Evolutionary conservation across 208 protist species (phyloP), one percentile per base, ranked within the genome.

Genomic region (Trypanosoma platydactyli): DNA sequence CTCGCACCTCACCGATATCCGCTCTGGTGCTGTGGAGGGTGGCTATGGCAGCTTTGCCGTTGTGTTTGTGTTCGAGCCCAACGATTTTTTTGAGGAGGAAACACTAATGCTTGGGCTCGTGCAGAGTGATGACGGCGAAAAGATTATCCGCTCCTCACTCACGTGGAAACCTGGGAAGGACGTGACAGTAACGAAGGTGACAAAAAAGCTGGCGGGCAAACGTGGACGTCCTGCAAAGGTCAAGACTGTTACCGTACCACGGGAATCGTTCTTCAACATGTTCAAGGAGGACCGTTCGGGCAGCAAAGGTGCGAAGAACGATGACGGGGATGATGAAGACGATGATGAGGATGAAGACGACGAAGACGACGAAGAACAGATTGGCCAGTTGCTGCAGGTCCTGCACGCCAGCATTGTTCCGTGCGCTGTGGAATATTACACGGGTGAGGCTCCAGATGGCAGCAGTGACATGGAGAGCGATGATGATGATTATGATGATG

Each of bases 121-220:
- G n/a, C 60, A 79, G 53, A 66, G 71, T 35, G 84, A 89, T 2
- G 68, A 79, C 42, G 66, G 49, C 16, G 65, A 65, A 41, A 68
- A 69, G 44, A 68, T 95, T 29, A 75, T 73, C 56, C 71, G 87
- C 40, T 78, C 80, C 9, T 64, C 82, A 11, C 71, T 89, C 70
- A 92, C 83, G 53, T 94, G 86, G 90, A 93, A 92, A 63, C 55
- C 72, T 11, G 89, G 89, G 9, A 89, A 91, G 67, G 80, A 95
- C 59, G 76, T 92, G 25, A 92, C 80, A 42, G 76, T 88, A 64
- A 52, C 75, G 55, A 81, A 54, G 33, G 49, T 87, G 50, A 68
- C 61, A 46, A 85, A 84, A 72, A 95, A 86, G 66, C 65, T 84
- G 68, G 56, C 63, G n/a, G 80, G 76, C 13, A 76, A 72, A 61